A percentile compares a stretch with the other conserved stretches of the same genome.
These are phyloP conservation scores for Aspergillus oerlinghausenensis DNA, from an alignment of 2,329 filamentous ascomycete genomes.

Conservation along the genomic window DNA sequence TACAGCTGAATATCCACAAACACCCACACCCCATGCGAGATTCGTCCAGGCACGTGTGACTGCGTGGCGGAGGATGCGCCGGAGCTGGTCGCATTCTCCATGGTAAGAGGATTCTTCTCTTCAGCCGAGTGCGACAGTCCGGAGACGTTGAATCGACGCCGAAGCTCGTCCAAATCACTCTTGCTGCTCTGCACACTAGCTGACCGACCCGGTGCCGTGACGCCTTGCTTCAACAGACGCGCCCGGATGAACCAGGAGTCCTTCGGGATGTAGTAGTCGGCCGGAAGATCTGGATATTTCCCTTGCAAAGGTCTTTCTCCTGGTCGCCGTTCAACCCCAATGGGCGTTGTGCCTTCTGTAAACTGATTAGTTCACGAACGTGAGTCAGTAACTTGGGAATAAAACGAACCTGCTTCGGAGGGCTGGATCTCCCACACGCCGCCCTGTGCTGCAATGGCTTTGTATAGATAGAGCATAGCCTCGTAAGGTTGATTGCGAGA, in stretches of 20 bases:
- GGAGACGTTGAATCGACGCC: constrained; percentile 35
- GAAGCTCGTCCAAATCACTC: constrained; percentile 39
- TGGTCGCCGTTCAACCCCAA: constrained; percentile 34
- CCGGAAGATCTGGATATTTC: constrained; percentile 41
- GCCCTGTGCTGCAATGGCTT: constrained; percentile 79
- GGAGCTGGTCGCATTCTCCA: constrained; percentile 28
- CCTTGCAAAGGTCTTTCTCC: constrained; percentile 37
- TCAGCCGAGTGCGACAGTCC: constrained; percentile 30
- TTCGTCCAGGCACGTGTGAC: constrained; percentile 33
- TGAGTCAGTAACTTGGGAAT: background rate
- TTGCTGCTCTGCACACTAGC: constrained; percentile 37
- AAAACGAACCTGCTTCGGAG: constrained; percentile 34
- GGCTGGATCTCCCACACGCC: constrained; percentile 73
- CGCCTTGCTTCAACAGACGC: constrained; percentile 79
- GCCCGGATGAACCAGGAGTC: constrained; percentile 94
- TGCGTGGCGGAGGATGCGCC: constrained; percentile 36
- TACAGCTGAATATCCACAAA: constrained; percentile 97
- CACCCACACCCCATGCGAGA: constrained; percentile 73
- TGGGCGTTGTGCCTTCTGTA: constrained; percentile 27
- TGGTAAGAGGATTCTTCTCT: constrained; percentile 28
- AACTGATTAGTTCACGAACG: constrained; percentile 1
- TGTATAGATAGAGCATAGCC: constrained; percentile 91
- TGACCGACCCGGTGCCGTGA: constrained; percentile 49
- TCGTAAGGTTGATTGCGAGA: constrained; percentile 92
- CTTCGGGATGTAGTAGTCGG: constrained; percentile 78